Percentiles rank a stretch among this genome's conserved stretches.
Evolutionary conservation across 345 rosid genomes (phyloP).

Genomic region (Salix suchowensis): DNA sequence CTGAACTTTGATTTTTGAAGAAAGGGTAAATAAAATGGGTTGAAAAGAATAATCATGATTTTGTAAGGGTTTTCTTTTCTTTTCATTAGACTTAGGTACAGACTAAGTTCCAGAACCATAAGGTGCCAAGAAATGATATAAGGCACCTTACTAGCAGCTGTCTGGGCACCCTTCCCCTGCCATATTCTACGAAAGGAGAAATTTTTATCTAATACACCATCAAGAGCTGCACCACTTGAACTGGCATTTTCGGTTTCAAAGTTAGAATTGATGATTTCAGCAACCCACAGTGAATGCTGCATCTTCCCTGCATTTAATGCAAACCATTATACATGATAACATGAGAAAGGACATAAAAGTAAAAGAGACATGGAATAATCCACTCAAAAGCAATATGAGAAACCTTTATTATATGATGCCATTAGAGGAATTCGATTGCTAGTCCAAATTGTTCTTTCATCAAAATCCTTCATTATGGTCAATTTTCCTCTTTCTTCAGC

Average conservation of each 20-base stretch:
- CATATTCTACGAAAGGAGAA: slow-evolving; percentile 81
- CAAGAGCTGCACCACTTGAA: slow-evolving; percentile 41
- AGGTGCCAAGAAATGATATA: slow-evolving; percentile 12
- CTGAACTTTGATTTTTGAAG: neutral
- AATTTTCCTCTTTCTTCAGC: slow-evolving; percentile 86
- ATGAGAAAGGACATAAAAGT: neutral
- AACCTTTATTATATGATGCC: slow-evolving; percentile 91
- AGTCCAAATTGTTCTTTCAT: slow-evolving; percentile 94
- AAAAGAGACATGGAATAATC: neutral
- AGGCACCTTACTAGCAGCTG: slow-evolving; percentile 77
- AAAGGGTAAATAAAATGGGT: neutral
- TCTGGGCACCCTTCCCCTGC: slow-evolving; percentile 86
- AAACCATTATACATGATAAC: slow-evolving; percentile 11
- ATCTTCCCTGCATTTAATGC: slow-evolving; percentile 57
- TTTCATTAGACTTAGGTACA: neutral
- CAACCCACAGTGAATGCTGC: slow-evolving; percentile 94
- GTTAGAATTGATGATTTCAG: slow-evolving; percentile 56
- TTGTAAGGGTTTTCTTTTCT: neutral
- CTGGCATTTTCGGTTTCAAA: slow-evolving; percentile 42
- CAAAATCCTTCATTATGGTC: slow-evolving; percentile 68
- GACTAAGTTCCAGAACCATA: neutral
- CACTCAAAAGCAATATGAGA: slow-evolving; percentile 8
- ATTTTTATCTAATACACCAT: slow-evolving; percentile 44
- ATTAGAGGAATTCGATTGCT: slow-evolving; percentile 70
- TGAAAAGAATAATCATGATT: too few species aligned